phyloP scores from a whole-genome alignment of 2,329 filamentous ascomycete species.

The Pseudogymnoascus sp. region DNA sequence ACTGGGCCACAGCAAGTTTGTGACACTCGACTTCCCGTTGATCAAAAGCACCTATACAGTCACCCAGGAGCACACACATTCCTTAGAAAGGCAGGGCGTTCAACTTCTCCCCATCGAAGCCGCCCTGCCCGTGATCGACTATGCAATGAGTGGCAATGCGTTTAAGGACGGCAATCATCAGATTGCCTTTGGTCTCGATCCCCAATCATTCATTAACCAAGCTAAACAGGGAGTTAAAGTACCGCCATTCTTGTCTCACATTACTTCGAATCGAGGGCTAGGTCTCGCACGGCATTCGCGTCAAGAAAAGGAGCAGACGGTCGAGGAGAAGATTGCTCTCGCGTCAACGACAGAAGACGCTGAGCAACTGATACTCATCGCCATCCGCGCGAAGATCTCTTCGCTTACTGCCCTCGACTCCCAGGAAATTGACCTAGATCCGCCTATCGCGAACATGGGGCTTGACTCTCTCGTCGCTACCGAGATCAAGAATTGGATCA shows the following conservation, averaged over 20 bases:
- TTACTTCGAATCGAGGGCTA: not conserved
- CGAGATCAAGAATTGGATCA: conserved; percentile 38
- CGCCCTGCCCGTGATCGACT: not conserved
- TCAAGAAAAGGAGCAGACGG: conserved; percentile 4
- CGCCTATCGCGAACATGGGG: conserved; percentile 34
- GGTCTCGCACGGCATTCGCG: not conserved
- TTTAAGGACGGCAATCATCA: not conserved
- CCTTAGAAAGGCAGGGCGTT: not conserved
- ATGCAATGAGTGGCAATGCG: not conserved
- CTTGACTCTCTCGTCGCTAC: conserved; percentile 46
- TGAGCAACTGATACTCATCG: not conserved
- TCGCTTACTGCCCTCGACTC: not conserved
- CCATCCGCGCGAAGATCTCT: conserved; percentile 2
- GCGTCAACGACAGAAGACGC: not conserved
- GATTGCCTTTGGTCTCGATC: not conserved
- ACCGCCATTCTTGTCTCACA: not conserved
- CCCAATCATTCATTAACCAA: not conserved
- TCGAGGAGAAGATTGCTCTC: not conserved
- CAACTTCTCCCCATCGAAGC: not conserved
- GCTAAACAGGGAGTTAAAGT: not conserved
- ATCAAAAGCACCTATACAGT: not conserved
- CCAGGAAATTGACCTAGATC: conserved; percentile 6
- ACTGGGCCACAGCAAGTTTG: not conserved
- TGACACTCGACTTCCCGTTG: not conserved
- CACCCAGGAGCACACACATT: not conserved